phyloP scores from a whole-genome alignment of 129 eudicot species.

The Deinandra increscens region DNA sequence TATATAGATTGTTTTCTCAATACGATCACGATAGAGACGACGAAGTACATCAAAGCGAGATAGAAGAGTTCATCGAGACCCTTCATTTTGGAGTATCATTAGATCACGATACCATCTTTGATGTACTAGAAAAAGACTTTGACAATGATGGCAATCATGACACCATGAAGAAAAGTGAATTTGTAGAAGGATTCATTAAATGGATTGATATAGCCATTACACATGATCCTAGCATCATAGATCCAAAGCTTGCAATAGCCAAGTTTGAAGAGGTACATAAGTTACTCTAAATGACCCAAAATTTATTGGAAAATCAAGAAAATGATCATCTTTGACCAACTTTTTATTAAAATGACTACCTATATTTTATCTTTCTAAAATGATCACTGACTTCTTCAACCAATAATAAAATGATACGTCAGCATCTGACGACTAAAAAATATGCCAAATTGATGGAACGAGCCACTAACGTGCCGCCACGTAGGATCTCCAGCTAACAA shows the following conservation, averaged over 20 bases:
- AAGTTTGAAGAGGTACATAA: conserved; percentile 19
- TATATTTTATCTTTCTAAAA: too few species aligned
- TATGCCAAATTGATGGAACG: too few species aligned
- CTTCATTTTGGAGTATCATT: conserved; percentile 9
- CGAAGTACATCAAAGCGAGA: background rate
- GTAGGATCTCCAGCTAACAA: too few species aligned
- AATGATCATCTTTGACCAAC: too few species aligned
- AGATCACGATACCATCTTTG: background rate
- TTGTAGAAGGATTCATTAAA: conserved; percentile 19
- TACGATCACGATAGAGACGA: background rate
- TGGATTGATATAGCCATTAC: conserved; percentile 12
- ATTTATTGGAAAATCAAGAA: too few species aligned
- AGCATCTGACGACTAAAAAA: too few species aligned
- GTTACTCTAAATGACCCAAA: too few species aligned
- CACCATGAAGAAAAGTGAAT: background rate
- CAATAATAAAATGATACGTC: too few species aligned
- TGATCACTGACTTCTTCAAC: too few species aligned
- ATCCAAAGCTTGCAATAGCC: background rate
- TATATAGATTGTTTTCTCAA: conserved; percentile 5
- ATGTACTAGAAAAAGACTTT: conserved; percentile 1
- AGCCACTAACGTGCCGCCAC: too few species aligned
- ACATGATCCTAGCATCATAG: conserved; percentile 3
- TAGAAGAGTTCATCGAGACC: background rate
- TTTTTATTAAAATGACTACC: too few species aligned
- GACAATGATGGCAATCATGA: background rate